Conservation (phyloP, 2,329 filamentous ascomycete species). For the Hypomyces perniciosus region DNA sequence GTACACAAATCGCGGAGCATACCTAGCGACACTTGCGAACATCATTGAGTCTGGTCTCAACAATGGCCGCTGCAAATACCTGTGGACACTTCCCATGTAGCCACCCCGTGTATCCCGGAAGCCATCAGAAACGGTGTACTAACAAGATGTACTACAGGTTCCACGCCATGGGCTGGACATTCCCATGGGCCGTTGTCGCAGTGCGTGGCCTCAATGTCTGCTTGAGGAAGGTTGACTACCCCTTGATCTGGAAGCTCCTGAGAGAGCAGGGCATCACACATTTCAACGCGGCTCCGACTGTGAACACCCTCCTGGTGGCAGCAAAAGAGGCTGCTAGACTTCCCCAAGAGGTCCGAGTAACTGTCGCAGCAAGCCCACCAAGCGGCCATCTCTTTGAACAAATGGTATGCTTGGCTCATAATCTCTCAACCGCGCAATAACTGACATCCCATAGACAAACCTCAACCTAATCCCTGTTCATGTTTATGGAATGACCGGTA, state of each 20-base stretch:
- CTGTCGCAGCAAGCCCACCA: conserved; percentile 87
- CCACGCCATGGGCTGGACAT: conserved; percentile 73
- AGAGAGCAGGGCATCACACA: conserved; percentile 86
- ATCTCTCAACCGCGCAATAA: not conserved
- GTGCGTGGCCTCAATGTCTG: conserved; percentile 94
- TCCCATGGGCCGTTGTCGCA: conserved; percentile 88
- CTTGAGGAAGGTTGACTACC: conserved; percentile 90
- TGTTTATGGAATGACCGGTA: conserved; percentile 71
- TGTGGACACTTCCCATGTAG: conserved; percentile 90
- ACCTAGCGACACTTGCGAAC: conserved; percentile 79
- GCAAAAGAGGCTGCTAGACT: conserved; percentile 68
- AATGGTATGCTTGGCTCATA: conserved; percentile 56
- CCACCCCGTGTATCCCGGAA: conserved; percentile 32
- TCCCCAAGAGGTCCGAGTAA: conserved; percentile 69
- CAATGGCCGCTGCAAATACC: conserved; percentile 66
- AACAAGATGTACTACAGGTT: conserved; percentile 37
- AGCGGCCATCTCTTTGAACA: conserved; percentile 86
- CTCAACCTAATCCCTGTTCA: conserved; percentile 88
- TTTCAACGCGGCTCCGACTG: conserved; percentile 92
- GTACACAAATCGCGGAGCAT: conserved; percentile 82
- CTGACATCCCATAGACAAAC: conserved; percentile 25
- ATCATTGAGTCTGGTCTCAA: conserved; percentile 86
- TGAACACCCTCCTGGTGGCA: conserved; percentile 88
- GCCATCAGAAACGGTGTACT: not conserved
- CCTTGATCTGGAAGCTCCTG: conserved; percentile 82